Evolutionary conservation across 345 rosid species (phyloP).

Genomic region (Hypericum androsaemum): DNA sequence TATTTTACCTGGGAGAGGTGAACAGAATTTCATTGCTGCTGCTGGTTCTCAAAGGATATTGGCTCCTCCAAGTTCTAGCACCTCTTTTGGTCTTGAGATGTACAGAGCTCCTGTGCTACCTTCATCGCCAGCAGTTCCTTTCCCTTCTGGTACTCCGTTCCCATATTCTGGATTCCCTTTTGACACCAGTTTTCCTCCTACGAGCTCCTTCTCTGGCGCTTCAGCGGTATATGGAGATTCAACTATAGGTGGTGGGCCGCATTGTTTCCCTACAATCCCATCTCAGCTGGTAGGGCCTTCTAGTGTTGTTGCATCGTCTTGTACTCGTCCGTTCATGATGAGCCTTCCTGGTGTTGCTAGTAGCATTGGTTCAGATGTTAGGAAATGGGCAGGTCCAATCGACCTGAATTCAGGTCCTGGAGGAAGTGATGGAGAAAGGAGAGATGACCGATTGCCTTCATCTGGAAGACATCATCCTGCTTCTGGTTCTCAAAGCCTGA

Average conservation of each 20-base stretch:
- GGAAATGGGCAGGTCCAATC: constrained; percentile 66
- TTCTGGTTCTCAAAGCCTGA: constrained; percentile 35
- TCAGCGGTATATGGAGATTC: constrained; percentile 64
- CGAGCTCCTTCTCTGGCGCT: constrained; percentile 56
- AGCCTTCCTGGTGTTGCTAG: constrained; percentile 47
- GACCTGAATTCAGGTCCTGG: constrained; percentile 86
- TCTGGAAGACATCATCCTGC: constrained; percentile 43
- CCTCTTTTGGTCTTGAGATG: constrained; percentile 49
- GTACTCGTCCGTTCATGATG: constrained; percentile 38
- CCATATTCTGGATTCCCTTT: constrained; percentile 66
- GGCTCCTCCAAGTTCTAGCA: constrained; percentile 41
- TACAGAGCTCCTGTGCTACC: constrained; percentile 61
- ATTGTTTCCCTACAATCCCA: constrained; percentile 50
- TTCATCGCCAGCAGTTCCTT: constrained; percentile 70
- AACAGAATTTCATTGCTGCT: constrained; percentile 49
- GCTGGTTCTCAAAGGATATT: constrained; percentile 57
- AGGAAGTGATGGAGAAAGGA: constrained; percentile 49
- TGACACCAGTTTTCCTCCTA: constrained; percentile 46
- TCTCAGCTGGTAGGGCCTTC: constrained; percentile 56
- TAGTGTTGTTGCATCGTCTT: constrained; percentile 46
- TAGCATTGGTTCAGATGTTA: constrained; percentile 33
- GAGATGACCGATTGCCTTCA: constrained; percentile 48
- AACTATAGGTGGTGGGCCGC: constrained; percentile 52
- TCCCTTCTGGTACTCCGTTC: constrained; percentile 40
- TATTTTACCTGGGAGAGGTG: constrained; percentile 55